Evolutionary conservation across 371 early-diverging fungal species (phyloP).

Genomic region (Mucor mucedo): DNA sequence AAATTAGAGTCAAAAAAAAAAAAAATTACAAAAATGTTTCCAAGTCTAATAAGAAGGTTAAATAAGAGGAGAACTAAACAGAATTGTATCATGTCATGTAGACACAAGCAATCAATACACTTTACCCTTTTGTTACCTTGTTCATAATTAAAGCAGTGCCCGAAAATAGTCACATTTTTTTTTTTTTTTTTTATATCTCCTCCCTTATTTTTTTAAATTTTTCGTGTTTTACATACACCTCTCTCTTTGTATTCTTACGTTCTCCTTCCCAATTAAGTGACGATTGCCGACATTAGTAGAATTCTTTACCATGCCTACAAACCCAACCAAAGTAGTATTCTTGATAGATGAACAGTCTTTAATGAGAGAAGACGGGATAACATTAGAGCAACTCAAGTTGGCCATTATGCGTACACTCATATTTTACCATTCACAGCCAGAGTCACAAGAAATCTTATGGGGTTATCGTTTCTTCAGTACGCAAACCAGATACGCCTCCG

Average conservation of each 20-base stretch:
- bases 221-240: neutral
- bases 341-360: constrained; percentile 26
- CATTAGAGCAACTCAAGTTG: constrained; percentile 13
- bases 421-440: constrained; percentile 2
- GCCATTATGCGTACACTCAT: constrained; percentile 23
- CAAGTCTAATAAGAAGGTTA: too few species aligned
- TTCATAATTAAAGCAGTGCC: neutral
- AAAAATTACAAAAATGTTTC: too few species aligned
- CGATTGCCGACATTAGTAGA: neutral
- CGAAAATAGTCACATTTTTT: constrained; percentile 7
- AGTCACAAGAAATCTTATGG: constrained; percentile 11
- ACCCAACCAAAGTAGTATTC: constrained; percentile 22
- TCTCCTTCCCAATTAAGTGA: neutral
- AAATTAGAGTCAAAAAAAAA: too few species aligned
- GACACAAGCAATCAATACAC: too few species aligned
- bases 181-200: neutral
- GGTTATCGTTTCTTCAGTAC: constrained; percentile 30
- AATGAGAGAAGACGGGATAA: constrained; percentile 1
- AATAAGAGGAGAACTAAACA: too few species aligned
- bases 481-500: constrained; percentile 6
- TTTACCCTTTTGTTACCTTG: neutral
- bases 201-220: neutral
- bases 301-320: constrained; percentile 7
- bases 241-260: neutral
- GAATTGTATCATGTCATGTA: too few species aligned